Base-by-base conservation (phyloP, 257 asterid species). In the Nyctanthes arbortristis region DNA sequence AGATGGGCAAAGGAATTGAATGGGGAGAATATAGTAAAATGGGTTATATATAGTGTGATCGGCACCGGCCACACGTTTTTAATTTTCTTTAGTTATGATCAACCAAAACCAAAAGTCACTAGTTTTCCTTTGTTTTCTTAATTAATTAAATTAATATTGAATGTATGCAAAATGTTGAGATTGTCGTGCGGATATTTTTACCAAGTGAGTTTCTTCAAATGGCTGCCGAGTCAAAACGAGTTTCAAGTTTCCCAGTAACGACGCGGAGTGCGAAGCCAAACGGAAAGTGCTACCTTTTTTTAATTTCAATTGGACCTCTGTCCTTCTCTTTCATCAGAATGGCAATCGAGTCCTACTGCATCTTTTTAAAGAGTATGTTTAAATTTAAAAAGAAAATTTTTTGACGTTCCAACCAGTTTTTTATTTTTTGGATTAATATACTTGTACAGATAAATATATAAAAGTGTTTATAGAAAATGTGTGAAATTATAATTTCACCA, bases 11-110 rank as follows among this genome's bases (percentile, higher is more conserved):
- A 4, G 29, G 49, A 31, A 56, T 24, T 33, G 11, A 47, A 79
- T 61, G 59, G 7, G 47, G 13, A 11, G 11, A 33, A 36, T 49
- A 8, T 3, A 4, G 37, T 12, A 28, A 63, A 55, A 24, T 28
- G 22, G 65, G 22, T 68, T 27, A 27, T 75, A 36, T 72, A 54
- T 32, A 11, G 28, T 20, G 5, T 49, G 18, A 56, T n/a, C 71
- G 68, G 70, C 78, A 82, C 89, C 89, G 86, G 65, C 89, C 89
- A 86, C 92, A 86, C 92, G 87, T 81, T 86, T 86, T 78, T 72
- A 14, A 70, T 74, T 67, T 74, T 52, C 49, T 72, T 30, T 33
- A 16, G 0, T 5, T 35, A 5, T 35, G 40, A 5, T 64, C 49
- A 83, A 81, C 75, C 78, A 79, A 72, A 36, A 14, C 52, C 55